Evolutionary conservation across 1,284 basidiomycete genomes (phyloP), one percentile per base, ranked within the genome.

Genomic region (Rhodofomes roseus): DNA sequence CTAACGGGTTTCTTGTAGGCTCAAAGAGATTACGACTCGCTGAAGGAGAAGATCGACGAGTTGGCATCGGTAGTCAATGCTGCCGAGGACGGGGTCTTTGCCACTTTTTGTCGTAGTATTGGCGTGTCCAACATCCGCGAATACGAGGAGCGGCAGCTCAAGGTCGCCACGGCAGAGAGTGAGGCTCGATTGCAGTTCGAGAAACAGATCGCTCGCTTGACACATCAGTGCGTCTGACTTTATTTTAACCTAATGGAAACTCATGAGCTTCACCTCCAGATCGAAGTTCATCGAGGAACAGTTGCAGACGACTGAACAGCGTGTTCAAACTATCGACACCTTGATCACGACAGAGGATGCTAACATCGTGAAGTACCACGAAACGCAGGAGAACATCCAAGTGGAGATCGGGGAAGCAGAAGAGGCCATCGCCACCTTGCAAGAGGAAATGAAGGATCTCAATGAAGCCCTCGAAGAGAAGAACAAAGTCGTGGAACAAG

Each of bases 101-200:
- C 72, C 0, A 73, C 76, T 2, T 99, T 99, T 77, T 98, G 96
- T 73, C 71, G 74, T 39, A 82, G 85, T 59, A 95, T 99, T 66
- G 84, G 87, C 5, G 90, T 98, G 9, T 73, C 76, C 36, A 88
- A 90, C 75, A 96, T 99, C 63, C 87, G 96, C 46, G 94, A 97
- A 63, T 99, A 98, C 72, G 96, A 99, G 74, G 90, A 94, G 70
- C 85, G 92, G 20, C 95, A 98, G 70, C 80, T 98, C 34, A 92
- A 90, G 71, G 82, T 92, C 23, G 92, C 92, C 1, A 87, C 94
- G 70, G 89, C 92, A 66, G 94, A 95, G 73, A 92, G 84, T 68
- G 92, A 93, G 65, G 93, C 92, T 2, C 79, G 93, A 58, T 77
- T 96, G 64, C 83, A 90, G 56, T 97, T 88, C 69, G 89, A 95